These are phyloP conservation scores for Trichoderma lentiforme DNA, from an alignment of 2,329 filamentous ascomycete species.

Conservation along the genomic window DNA sequence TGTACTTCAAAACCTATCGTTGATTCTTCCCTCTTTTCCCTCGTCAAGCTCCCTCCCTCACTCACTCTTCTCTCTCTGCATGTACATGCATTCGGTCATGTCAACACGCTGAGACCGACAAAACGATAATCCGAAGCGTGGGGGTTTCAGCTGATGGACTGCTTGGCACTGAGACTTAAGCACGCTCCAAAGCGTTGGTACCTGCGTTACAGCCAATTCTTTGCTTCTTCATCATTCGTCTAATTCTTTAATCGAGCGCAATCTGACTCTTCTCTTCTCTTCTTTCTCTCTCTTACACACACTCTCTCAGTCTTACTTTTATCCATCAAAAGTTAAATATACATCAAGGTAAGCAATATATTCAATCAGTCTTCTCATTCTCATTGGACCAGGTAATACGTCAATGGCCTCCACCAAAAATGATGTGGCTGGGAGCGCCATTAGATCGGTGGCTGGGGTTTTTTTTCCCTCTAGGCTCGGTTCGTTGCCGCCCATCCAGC, in stretches of 20 bases:
- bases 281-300: not conserved
- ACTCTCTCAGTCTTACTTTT: not conserved
- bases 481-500: slow-evolving; percentile 17
- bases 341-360: not conserved
- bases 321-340: not conserved
- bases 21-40: no score
- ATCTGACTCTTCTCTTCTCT: not conserved
- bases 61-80: no score
- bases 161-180: not conserved
- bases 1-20: not conserved
- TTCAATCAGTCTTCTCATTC: not conserved
- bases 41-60: no score
- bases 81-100: not conserved
- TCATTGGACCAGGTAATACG: not conserved
- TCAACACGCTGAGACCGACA: not conserved
- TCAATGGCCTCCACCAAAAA: not conserved
- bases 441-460: slow-evolving; percentile 6
- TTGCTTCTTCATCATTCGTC: not conserved
- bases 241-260: not conserved
- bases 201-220: not conserved
- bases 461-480: slow-evolving; percentile 2
- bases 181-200: not conserved
- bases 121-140: not conserved
- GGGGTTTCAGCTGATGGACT: not conserved
- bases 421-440: not conserved